Base-by-base conservation (phyloP, 2,329 filamentous ascomycete genomes). In the Stachybotrys chartarum region DNA sequence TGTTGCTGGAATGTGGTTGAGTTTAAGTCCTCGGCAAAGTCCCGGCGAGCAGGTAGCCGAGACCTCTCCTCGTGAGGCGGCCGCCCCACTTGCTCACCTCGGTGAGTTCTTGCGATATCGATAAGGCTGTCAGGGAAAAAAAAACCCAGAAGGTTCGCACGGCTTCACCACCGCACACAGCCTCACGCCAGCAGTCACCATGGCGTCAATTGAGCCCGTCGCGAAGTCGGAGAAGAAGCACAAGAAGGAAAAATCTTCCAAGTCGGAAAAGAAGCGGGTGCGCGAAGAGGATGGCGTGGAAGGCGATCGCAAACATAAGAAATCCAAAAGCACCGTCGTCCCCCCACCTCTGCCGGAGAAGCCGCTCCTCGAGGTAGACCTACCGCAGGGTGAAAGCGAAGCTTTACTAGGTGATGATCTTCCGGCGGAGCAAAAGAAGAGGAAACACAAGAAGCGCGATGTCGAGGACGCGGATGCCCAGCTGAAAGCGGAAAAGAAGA, bases 231-330 rank as follows among this genome's bases (percentile, higher is more conserved):
- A 75, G 7, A 75, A 75, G 64, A 74, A 74, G 58, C 63, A 63
- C 52, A 75, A 71, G 53, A 74, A 72, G 56, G 67, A 65, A 18
- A 68, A 66, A 56, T 61, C 62, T 46, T 58, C 61, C 16, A 69
- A 67, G 56, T 66, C 65, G 10, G 64, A 75, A 50, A 77, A 77
- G 67, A 78, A 78, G 68, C 72, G 76, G 48, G 64, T 69, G 7
- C 67, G 75, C 48, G 75, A 78, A 51, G 75, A 78, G 30, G 75
- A 78, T 45, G 63, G 61, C 18, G 56, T 68, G 46, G 69, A 72
- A 50, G 64, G 66, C 42, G 75, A 78, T 57, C 74, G 74, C 63
- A 78, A 76, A 65, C 71, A 77, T 62, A 80, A 81, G 61, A 78
- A 76, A 57, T 76, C 77, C 6, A 79, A 78, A 66, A 77, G 70